Conservation (phyloP, 768 basidiomycete species). For the Tulasnella sp. region DNA sequence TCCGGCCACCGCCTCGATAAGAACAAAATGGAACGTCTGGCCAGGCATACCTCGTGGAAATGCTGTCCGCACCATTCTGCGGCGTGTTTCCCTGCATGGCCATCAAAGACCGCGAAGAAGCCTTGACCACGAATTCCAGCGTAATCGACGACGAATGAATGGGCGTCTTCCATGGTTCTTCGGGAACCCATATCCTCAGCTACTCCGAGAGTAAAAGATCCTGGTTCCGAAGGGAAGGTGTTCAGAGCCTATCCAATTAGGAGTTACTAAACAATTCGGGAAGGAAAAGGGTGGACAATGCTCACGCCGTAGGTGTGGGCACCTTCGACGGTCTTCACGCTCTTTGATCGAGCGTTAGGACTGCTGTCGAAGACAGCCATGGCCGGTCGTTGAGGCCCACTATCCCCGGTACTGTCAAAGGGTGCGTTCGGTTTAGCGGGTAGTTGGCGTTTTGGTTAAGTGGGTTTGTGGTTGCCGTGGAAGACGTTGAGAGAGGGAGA, state of each 20-base stretch:
- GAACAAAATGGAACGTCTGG: background rate
- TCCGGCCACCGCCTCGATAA: conserved; percentile 3
- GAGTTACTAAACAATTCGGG: background rate
- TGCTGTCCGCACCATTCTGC: conserved; percentile 98
- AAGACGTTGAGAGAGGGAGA: background rate
- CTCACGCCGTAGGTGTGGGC: conserved; percentile 73
- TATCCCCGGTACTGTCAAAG: background rate
- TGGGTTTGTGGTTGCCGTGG: background rate
- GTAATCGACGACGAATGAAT: conserved; percentile 94
- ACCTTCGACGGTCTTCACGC: conserved; percentile 70
- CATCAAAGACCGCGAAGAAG: conserved; percentile 97
- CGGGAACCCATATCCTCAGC: conserved; percentile 86
- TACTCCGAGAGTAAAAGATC: conserved; percentile 67
- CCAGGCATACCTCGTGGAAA: conserved; percentile 69
- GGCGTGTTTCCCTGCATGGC: conserved; percentile 97
- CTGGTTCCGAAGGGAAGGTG: conserved; percentile 66
- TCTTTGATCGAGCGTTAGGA: conserved; percentile 72
- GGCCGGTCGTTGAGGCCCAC: background rate
- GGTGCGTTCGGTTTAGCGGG: background rate
- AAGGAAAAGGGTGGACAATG: conserved; percentile 25
- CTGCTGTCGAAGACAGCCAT: conserved; percentile 28
- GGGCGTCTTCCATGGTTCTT: conserved; percentile 95
- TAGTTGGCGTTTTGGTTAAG: background rate
- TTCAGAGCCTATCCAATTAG: conserved; percentile 56
- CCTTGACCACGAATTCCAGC: conserved; percentile 89